A percentile compares a stretch with the other conserved stretches of the same genome.
phyloP scores from a whole-genome alignment of 345 rosid genomes.

The Zanthoxylum bungeanum region DNA sequence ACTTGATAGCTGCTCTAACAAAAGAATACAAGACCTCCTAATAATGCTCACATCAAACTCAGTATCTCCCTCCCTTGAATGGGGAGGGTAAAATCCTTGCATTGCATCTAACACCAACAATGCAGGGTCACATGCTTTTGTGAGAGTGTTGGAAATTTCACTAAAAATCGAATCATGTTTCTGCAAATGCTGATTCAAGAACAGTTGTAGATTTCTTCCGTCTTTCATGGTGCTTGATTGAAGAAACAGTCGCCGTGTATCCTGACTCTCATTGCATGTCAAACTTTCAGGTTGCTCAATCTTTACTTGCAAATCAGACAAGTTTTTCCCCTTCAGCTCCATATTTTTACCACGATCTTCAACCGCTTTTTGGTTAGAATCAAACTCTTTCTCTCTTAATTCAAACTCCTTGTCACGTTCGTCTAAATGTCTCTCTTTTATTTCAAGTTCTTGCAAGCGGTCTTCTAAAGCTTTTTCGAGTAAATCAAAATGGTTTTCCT shows the following conservation, averaged over 20 bases:
- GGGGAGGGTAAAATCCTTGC: conserved; percentile 37
- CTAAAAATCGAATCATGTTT: conserved; percentile 26
- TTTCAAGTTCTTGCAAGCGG: conserved; percentile 16
- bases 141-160: conserved; percentile 24
- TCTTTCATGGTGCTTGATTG: conserved; percentile 15
- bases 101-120: conserved; percentile 60
- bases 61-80: conserved; percentile 21
- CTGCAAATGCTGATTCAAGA: conserved; percentile 41
- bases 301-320: conserved; percentile 20
- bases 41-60: conserved; percentile 31
- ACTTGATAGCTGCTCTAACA: conserved; percentile 47
- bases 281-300: conserved; percentile 17
- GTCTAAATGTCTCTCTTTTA: conserved; percentile 13
- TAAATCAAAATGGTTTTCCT: conserved; percentile 20
- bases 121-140: conserved; percentile 45
- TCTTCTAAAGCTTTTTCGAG: conserved; percentile 9
- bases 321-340: conserved; percentile 18
- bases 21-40: conserved; percentile 39
- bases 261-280: neutral
- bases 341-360: conserved; percentile 15
- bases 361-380: conserved; percentile 1
- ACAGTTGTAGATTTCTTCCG: conserved; percentile 44
- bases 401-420: conserved; percentile 27
- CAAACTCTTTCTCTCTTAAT: conserved; percentile 16
- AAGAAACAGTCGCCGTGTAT: neutral